phyloP scores from a whole-genome alignment of 208 protist species.

The Acanthamoeba divionensis region DNA sequence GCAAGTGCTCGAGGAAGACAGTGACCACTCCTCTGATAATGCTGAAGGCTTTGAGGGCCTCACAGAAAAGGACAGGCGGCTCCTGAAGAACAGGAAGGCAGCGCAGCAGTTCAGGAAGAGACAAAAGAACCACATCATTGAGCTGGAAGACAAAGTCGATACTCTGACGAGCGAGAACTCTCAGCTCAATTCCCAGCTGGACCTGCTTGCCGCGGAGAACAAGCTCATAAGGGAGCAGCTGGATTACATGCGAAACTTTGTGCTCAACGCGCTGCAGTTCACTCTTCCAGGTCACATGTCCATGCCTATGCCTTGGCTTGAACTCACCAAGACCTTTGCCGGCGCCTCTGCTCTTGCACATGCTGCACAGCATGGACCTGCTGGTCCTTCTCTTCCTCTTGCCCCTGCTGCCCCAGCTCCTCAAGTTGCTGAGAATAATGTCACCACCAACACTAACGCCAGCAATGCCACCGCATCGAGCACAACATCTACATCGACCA shows the following conservation, averaged over 20 bases:
- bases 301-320: too few relatives aligned
- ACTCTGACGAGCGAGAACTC: conserved; percentile 27
- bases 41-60: not conserved
- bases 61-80: not conserved
- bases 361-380: too few relatives aligned
- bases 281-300: not conserved
- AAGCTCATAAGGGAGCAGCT: conserved; percentile 51
- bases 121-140: conserved; percentile 22
- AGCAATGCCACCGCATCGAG: too few relatives aligned
- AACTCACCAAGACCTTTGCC: too few relatives aligned
- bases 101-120: conserved; percentile 38
- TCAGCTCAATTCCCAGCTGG: conserved; percentile 5
- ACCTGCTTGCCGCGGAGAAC: conserved; percentile 17
- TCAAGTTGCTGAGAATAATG: too few relatives aligned
- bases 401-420: too few relatives aligned
- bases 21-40: not conserved
- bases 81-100: conserved; percentile 46
- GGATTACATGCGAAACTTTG: conserved; percentile 33
- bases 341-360: too few relatives aligned
- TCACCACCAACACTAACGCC: too few relatives aligned
- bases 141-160: not conserved
- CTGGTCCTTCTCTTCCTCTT: too few relatives aligned
- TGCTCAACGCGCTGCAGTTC: conserved; percentile 32
- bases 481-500: too few relatives aligned
- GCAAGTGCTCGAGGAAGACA: not conserved